Evolutionary conservation across 2,329 filamentous ascomycete species (phyloP), one percentile per base, ranked within the genome.

Genomic region (Graphilbum fragrans): DNA sequence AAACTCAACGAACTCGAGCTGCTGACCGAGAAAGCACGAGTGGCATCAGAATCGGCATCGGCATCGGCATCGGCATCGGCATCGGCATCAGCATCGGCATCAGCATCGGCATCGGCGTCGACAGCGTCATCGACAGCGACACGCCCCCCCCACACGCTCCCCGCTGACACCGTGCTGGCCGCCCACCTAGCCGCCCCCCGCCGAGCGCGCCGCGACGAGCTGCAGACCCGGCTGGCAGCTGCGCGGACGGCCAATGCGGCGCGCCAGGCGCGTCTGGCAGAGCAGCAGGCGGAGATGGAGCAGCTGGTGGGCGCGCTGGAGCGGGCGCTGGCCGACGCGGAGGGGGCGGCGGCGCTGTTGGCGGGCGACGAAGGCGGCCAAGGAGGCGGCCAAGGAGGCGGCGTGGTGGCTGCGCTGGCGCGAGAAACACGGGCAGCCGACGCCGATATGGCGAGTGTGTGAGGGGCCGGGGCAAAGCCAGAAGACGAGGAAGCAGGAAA

Each of bases 1-100:
- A 68, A 68, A 45, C 62, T 80, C 10, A 80, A 80, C 54, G 67
- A 72, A 54, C 64, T 80, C 7, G 76, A 80, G 52, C 58, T 50
- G 21, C 61, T 80, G 14, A 64, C 76, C 38, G 60, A 56, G 42
- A 70, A 73, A 40, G 76, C 75, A 5, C 59, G 57, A 38, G 47
- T 49, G 41, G 56, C 65, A 43, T 55, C 61, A 37, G 50, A 56
- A 34, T 55, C 59, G 21, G 55, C 59, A 16, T 7, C 12, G 39
- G 22, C 20, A 23, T 16, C 14, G 16, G 14, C 11, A 4, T 9
- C 18, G 17, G 5, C n/a, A 7, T 17, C 14, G 10, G 12, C 23
- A 2, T 25, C 20, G 45, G 49, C 39, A 14, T 11, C 23, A 12
- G 23, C 7, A 12, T 7, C 23, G 12, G 7, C 23, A 7, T 12